A percentile compares a stretch with the other conserved stretches of the same genome.
phyloP scores from a whole-genome alignment of 163 green algal genomes.

The Scenedesmus sp. region DNA sequence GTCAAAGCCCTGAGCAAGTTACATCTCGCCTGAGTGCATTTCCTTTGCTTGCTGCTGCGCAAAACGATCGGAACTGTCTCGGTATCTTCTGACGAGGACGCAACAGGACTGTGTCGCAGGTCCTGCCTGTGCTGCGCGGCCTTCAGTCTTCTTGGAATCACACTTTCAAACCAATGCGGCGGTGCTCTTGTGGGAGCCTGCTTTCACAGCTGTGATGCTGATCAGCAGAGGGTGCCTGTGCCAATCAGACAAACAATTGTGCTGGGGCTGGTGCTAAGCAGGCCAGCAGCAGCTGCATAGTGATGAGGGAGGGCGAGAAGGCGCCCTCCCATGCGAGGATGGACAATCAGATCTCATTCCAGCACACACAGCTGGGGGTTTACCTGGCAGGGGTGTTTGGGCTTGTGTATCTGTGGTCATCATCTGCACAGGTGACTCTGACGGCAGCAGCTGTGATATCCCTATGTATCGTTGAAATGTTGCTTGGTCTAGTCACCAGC shows the following conservation, averaged over 20 bases:
- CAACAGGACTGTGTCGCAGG: neutral
- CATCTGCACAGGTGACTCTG: constrained; percentile 59
- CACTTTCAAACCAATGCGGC: neutral
- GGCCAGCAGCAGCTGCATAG: neutral
- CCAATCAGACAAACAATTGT: neutral
- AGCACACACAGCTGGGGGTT: constrained; percentile 68
- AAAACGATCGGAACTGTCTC: neutral
- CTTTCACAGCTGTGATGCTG: neutral
- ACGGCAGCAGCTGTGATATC: neutral
- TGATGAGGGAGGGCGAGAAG: neutral
- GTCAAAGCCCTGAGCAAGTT: neutral
- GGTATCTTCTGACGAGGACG: neutral
- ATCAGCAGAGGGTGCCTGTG: neutral
- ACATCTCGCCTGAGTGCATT: neutral
- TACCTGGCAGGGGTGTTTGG: constrained; percentile 59
- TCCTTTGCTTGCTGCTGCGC: neutral
- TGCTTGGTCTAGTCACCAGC: too few species aligned
- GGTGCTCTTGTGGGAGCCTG: neutral
- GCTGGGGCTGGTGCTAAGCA: neutral
- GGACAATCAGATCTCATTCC: constrained; percentile 38
- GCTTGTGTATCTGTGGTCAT: constrained; percentile 55
- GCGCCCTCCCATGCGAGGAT: neutral
- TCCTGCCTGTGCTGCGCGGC: neutral
- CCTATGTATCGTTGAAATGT: neutral
- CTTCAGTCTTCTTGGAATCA: neutral